Evolutionary conservation across 1,284 basidiomycete genomes (phyloP), one percentile per base, ranked within the genome.

Genomic region (Ceratobasidium papillatum): DNA sequence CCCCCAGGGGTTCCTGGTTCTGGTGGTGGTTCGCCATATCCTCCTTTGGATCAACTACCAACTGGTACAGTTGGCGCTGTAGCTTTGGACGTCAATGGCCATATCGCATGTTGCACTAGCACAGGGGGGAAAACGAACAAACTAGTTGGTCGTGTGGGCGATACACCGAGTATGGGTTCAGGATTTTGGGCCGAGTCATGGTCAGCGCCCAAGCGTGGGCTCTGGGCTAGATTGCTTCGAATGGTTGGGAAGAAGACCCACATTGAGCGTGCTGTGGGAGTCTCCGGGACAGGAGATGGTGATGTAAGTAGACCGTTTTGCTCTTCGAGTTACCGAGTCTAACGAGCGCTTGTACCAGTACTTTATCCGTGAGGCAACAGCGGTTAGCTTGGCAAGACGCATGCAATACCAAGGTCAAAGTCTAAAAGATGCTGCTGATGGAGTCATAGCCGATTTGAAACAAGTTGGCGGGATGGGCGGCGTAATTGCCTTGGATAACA

Each of bases 171-270:
- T 41, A 90, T 92, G 86, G 93, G 91, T 0, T 83, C 87, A 12
- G 94, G 94, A 0, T 95, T 91, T 82, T 94, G 91, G 91, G 91
- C 92, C 7, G 91, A 92, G 78, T 88, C 91, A 80, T 95, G 93
- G 92, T 19, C 25, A 17, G 78, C 79, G 36, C 80, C 81, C 30
- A 79, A 80, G 7, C 80, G 85, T n/a, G 81, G 83, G 77, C 62
- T 84, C 41, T 71, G 81, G 81, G 75, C 81, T 80, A 30, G 76
- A 82, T 19, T 86, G 84, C 84, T 82, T 83, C 62, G 85, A 82
- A 52, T 69, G 88, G 17, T 78, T 74, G n/a, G 81, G 84, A 1
- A 83, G 83, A 76, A 76, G 79, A 27, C 9, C 12, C 25, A 22
- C 11, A 78, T 77, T 5, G 81, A 78, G 22, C 80, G 80, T n/a